These are phyloP conservation scores for Calonectria henricotiae DNA, from an alignment of 2,329 filamentous ascomycete genomes.

Conservation along the genomic window DNA sequence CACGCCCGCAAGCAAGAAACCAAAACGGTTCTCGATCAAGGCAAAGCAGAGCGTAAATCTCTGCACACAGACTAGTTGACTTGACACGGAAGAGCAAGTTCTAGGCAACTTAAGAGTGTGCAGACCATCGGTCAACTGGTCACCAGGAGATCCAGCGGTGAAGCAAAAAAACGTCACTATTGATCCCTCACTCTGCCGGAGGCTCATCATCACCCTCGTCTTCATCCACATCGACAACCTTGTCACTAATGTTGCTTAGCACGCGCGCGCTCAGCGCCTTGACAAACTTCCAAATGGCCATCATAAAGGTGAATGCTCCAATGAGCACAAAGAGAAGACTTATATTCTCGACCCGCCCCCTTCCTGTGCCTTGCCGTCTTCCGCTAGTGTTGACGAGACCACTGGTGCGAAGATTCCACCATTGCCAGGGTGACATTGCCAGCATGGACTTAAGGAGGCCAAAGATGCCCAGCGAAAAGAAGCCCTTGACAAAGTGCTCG, in stretches of 20 bases:
- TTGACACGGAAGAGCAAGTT: slow-evolving; percentile 82
- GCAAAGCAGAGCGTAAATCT: slow-evolving; percentile 74
- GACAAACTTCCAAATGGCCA: slow-evolving; percentile 88
- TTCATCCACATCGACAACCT: slow-evolving; percentile 85
- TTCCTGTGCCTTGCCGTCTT: slow-evolving; percentile 75
- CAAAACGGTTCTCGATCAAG: slow-evolving; percentile 70
- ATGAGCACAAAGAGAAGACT: slow-evolving; percentile 86
- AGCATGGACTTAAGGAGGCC: slow-evolving; percentile 88
- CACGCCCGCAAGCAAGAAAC: slow-evolving; percentile 53
- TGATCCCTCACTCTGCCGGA: slow-evolving; percentile 54
- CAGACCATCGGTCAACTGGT: slow-evolving; percentile 62
- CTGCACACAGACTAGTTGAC: slow-evolving; percentile 98
- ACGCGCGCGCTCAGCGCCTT: slow-evolving; percentile 80
- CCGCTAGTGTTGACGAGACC: slow-evolving; percentile 70
- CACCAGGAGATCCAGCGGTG: slow-evolving; percentile 2
- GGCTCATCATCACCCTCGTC: slow-evolving; percentile 64
- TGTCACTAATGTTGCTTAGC: slow-evolving; percentile 85
- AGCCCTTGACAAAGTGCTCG: slow-evolving; percentile 89
- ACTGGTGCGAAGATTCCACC: slow-evolving; percentile 80
- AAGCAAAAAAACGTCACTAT: slow-evolving; percentile 44
- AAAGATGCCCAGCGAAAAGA: slow-evolving; percentile 90
- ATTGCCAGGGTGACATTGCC: slow-evolving; percentile 82
- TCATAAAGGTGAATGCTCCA: slow-evolving; percentile 85
- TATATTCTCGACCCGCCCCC: slow-evolving; percentile 84
- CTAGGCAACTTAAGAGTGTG: slow-evolving; percentile 99